Base-by-base conservation (phyloP, 441 rosid genomes). In the Melastoma candidum region DNA sequence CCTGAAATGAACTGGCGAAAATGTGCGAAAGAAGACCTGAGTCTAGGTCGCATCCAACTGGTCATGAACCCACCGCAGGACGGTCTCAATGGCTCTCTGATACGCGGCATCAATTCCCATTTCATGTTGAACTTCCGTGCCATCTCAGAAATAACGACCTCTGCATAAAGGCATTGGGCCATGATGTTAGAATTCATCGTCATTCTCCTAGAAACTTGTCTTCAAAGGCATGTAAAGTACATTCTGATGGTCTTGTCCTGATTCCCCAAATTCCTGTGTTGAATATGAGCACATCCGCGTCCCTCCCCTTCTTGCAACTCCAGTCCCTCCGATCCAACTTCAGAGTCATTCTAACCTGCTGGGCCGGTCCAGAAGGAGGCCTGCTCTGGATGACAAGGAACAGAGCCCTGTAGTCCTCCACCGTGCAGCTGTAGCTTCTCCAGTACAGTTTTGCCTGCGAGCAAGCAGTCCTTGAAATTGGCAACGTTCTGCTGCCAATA, bases 241-340 rank as follows among this genome's bases (percentile, higher is more conserved):
- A 78, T 78, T 69, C 70, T 61, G 48, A 41, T 32, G 46, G 77
- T 72, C 78, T 73, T 81, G 67, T 70, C 68, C 63, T 81, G 78
- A 68, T 80, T 81, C 87, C 82, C 78, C 87, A 84, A 81, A 43
- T 81, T 80, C 44, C 84, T 12, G 82, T 76, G 65, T 81, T 81
- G 75, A 78, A 78, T 25, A 80, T 63, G 57, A 77, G 65, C 64
- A 80, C 67, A 53, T 78, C 87, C 27, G 84, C 75, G 58, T 72
- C 63, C 44, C 17, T 51, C 46, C 65, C 62, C 54, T 47, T 68
- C 22, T 57, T 63, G 53, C 56, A 66, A 6, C 73, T 61, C 49
- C 65, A 44, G 57, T 76, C 82, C 8, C 76, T 70, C 71, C 48
- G 41, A 54, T 79, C 85, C 12, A 79, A 79, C 54, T 79, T 74